Base-by-base conservation (phyloP, 371 early-diverging fungal genomes). In the Syncephalastrum sp. region DNA sequence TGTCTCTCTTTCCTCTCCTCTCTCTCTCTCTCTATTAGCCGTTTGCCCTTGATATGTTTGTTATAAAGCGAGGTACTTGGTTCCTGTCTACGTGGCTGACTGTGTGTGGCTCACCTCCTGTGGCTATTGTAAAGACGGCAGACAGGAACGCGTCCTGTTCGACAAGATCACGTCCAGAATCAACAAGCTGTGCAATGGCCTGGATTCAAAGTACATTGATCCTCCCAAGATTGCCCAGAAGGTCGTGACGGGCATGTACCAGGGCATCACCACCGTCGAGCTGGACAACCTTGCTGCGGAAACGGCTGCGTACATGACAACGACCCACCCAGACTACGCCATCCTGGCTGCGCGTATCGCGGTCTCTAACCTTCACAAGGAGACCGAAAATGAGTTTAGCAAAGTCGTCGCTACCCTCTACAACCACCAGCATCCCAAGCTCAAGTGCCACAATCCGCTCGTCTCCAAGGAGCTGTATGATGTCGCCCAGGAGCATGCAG, bases 241-340 rank as follows among this genome's bases (percentile, higher is more conserved):
- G 90, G 90, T 94, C 43, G 86, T 94, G 57, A 74, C 75, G 53
- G 95, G 95, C 46, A 91, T 94, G 29, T 94, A 93, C 72, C 90
- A 91, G 69, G 94, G 94, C 50, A 92, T 94, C 29, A 91, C 93
- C 13, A 94, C 94, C 1, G 85, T 90, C 6, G 93, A 92, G 69
- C 79, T 94, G 56, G 94, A 94, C 74, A 94, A 90, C 68, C 80
- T 94, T 27, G 93, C 93, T 16, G 94, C 94, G 44, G 94, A 94
- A 72, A 94, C 93, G 0, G 89, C 92, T 0, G 94, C 93, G 1
- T 92, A 91, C 65, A 75, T 93, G 82, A 94, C 93, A 5, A 92
- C 94, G 12, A 86, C 87, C 49, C 96, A 96, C 74, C 94, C 96
- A 4, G 93, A 97, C 72, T 98, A 95, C 70, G 92, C 93, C 19